phyloP scores from a whole-genome alignment of 495 filamentous ascomycete genomes.

The Aspergillus nanangensis region DNA sequence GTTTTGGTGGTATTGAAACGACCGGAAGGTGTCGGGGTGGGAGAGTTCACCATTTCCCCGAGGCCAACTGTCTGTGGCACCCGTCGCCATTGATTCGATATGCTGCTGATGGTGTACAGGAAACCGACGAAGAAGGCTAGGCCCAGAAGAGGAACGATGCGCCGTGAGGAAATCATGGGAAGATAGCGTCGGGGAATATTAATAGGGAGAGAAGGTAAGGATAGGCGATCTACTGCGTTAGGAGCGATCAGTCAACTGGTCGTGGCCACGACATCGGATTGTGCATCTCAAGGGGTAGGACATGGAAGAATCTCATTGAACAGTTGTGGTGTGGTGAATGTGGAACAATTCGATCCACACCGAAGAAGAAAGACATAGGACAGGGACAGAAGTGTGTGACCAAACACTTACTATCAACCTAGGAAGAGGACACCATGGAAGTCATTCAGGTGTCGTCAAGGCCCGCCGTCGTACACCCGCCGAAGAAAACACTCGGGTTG shows the following conservation, averaged over 20 bases:
- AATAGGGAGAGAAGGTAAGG: neutral
- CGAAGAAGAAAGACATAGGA: neutral
- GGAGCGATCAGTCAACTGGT: neutral
- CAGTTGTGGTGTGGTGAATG: neutral
- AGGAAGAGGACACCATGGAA: neutral
- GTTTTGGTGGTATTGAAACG: constrained; percentile 22
- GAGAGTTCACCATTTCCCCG: constrained; percentile 23
- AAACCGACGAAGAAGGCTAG: constrained; percentile 30
- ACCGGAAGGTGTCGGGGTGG: constrained; percentile 9
- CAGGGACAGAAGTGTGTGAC: neutral
- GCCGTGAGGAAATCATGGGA: constrained; percentile 37
- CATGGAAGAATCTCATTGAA: too few relatives aligned
- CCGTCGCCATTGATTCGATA: constrained; percentile 30
- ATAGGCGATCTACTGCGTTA: neutral
- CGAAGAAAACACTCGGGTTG: neutral
- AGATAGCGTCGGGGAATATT: neutral
- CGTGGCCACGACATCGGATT: neutral
- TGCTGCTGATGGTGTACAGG: constrained; percentile 24
- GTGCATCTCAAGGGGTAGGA: too few relatives aligned
- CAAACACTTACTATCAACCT: neutral
- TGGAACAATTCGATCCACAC: neutral
- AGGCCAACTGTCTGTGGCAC: constrained; percentile 35
- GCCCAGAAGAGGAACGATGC: constrained; percentile 32
- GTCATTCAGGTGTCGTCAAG: neutral
- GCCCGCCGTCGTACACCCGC: neutral